These are phyloP conservation scores for Citrus inodora DNA, from an alignment of 345 rosid genomes.

Conservation along the genomic window DNA sequence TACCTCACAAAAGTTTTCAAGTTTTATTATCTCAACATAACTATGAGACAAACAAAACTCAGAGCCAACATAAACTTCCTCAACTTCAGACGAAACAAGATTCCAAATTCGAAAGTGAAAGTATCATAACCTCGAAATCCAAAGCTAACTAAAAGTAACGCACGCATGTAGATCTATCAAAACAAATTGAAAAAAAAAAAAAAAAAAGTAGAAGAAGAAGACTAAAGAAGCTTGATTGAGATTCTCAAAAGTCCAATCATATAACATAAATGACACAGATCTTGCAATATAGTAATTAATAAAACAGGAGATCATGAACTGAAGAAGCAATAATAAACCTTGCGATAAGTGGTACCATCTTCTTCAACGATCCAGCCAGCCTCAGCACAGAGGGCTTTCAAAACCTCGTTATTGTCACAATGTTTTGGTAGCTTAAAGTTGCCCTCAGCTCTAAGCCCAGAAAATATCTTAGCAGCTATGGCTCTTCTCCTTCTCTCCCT, in stretches of 20 bases:
- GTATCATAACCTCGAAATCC: background rate
- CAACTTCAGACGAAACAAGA: background rate
- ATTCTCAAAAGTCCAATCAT: background rate
- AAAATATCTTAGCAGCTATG: slow-evolving; percentile 82
- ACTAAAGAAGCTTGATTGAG: background rate
- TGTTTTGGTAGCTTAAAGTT: slow-evolving; percentile 88
- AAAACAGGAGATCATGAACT: background rate
- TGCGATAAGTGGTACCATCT: slow-evolving; percentile 90
- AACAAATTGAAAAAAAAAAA: background rate
- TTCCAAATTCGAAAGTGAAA: background rate
- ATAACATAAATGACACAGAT: background rate
- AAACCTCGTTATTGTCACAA: slow-evolving; percentile 95
- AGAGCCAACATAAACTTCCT: background rate
- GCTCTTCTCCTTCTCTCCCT: slow-evolving; percentile 94
- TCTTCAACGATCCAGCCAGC: slow-evolving; percentile 97
- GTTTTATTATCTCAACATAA: background rate
- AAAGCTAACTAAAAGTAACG: background rate
- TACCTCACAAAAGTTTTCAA: background rate
- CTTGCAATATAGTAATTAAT: background rate
- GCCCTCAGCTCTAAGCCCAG: slow-evolving; percentile 88
- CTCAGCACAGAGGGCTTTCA: slow-evolving; percentile 83
- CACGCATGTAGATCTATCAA: slow-evolving; percentile 12
- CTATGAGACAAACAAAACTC: background rate
- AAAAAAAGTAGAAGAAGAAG: background rate
- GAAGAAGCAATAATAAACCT: slow-evolving; percentile 36